A percentile compares a stretch with the other conserved stretches of the same genome.
Conservation (phyloP, 2,329 filamentous ascomycete species). For the Exophiala sp. region DNA sequence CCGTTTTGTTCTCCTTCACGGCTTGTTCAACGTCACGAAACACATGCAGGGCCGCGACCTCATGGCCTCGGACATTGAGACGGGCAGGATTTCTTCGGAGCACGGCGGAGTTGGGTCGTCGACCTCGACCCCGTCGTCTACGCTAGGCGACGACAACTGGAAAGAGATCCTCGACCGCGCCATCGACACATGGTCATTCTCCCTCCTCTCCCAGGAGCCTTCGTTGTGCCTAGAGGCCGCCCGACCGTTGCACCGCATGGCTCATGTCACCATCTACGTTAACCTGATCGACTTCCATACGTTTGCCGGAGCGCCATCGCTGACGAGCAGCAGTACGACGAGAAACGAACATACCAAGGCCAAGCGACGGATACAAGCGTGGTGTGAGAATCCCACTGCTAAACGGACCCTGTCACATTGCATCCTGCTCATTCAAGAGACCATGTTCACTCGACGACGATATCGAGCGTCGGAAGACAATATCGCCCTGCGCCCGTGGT, state of each 20-base stretch:
- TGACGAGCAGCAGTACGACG: constrained; percentile 24
- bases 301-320: constrained; percentile 29
- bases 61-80: constrained; percentile 26
- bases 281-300: constrained; percentile 31
- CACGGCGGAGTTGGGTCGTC: constrained; percentile 2
- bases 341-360: constrained; percentile 25
- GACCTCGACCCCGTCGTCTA: constrained; percentile 4
- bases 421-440: constrained; percentile 29
- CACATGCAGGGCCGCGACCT: constrained; percentile 29
- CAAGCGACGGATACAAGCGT: constrained; percentile 24
- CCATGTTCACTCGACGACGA: constrained; percentile 27
- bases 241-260: constrained; percentile 28
- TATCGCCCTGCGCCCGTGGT: constrained; percentile 29
- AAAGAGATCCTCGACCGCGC: constrained; percentile 30
- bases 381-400: constrained; percentile 25
- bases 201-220: constrained; percentile 27
- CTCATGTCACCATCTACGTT: constrained; percentile 30
- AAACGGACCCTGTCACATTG: constrained; percentile 30
- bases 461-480: constrained; percentile 29
- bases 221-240: constrained; percentile 29
- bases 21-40: constrained; percentile 30
- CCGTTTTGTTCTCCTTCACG: constrained; percentile 30
- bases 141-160: constrained; percentile 27
- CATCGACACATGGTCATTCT: constrained; percentile 32
- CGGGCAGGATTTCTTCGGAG: constrained; percentile 6